Conservation (phyloP, 2,329 filamentous ascomycete genomes). For the Penicillium sclerotiorum region DNA sequence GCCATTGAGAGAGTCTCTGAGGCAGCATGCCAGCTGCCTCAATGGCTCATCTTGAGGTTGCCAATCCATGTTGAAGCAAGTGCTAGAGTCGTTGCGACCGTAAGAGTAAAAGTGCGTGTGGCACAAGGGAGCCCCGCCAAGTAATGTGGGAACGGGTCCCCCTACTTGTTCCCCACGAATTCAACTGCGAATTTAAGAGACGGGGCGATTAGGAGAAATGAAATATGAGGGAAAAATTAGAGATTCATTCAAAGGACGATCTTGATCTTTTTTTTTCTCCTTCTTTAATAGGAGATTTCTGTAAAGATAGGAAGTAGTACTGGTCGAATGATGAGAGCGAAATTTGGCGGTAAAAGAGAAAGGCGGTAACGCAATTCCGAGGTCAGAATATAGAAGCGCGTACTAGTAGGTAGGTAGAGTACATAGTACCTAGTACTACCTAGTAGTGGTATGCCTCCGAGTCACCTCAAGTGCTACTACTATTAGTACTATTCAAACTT, state of each 20-base stretch:
- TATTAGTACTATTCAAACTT: too few relatives aligned
- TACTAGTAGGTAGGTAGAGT: too few relatives aligned
- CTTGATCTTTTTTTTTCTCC: too few relatives aligned
- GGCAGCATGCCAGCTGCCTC: slow-evolving; percentile 82
- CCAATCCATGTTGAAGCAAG: slow-evolving; percentile 73
- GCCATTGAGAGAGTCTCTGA: slow-evolving; percentile 89
- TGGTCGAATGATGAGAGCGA: background rate
- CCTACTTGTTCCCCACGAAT: slow-evolving; percentile 5
- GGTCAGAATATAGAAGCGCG: too few relatives aligned
- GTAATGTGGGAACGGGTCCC: slow-evolving; percentile 30
- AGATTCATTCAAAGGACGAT: too few relatives aligned
- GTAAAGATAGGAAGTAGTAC: background rate
- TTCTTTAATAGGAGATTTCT: too few relatives aligned
- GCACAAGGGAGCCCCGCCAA: slow-evolving; percentile 29
- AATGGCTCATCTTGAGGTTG: slow-evolving; percentile 85
- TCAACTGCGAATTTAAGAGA: background rate
- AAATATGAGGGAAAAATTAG: too few relatives aligned
- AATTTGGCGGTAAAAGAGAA: slow-evolving; percentile 2
- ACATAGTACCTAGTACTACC: too few relatives aligned
- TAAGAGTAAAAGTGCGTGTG: slow-evolving; percentile 28
- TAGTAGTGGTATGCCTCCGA: too few relatives aligned
- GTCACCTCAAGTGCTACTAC: too few relatives aligned
- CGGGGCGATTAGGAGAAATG: too few relatives aligned
- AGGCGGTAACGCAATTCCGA: background rate
- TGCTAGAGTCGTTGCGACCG: slow-evolving; percentile 22